phyloP scores from a whole-genome alignment of 2,329 filamentous ascomycete genomes.

The Ophiostoma sp. region DNA sequence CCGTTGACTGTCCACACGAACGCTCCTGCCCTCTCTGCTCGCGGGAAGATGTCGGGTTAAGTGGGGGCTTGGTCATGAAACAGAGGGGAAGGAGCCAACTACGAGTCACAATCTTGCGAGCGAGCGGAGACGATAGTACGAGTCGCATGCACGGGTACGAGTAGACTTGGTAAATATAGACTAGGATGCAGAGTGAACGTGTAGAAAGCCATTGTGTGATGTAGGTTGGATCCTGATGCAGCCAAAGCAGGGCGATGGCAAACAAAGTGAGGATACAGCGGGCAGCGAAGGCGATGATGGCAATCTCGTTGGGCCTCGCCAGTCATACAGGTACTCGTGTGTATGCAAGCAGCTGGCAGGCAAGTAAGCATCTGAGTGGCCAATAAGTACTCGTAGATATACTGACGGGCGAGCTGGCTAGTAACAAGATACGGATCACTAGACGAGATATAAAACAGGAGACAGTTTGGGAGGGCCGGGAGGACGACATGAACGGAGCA shows the following conservation, averaged over 20 bases:
- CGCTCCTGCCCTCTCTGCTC: constrained; percentile 1
- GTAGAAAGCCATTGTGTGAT: not conserved
- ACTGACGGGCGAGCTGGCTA: not conserved
- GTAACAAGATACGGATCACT: not conserved
- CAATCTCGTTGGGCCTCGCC: not conserved
- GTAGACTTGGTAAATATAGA: not conserved
- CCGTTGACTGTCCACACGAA: not conserved
- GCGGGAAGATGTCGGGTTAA: not conserved
- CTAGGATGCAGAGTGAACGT: not conserved
- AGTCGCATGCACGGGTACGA: too few species aligned
- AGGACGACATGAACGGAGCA: not conserved
- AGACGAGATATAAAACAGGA: not conserved
- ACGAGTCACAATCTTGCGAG: too few species aligned
- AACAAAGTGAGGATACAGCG: not conserved
- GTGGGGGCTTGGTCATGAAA: constrained; percentile 11
- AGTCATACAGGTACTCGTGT: not conserved
- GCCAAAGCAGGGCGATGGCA: not conserved
- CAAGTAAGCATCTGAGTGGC: not conserved
- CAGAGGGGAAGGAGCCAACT: constrained; percentile 8
- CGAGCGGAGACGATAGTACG: too few species aligned
- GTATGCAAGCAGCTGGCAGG: not conserved
- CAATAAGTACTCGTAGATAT: not conserved
- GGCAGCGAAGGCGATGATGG: not conserved
- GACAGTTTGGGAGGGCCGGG: not conserved
- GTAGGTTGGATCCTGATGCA: not conserved